These are phyloP conservation scores for Cocos nucifera DNA, from an alignment of 176 grass and related monocot species.

Conservation along the genomic window DNA sequence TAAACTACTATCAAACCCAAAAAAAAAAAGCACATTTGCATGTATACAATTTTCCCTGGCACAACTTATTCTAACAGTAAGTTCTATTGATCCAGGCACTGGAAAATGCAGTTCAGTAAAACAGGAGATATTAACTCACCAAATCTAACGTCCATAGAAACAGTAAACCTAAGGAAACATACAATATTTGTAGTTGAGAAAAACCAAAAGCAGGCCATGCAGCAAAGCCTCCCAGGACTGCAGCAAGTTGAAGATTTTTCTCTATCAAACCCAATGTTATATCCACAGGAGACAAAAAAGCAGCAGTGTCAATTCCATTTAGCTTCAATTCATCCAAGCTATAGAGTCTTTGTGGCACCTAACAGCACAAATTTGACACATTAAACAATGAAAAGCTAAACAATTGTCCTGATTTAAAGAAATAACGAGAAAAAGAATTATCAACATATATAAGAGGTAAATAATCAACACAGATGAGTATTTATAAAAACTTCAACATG, in stretches of 20 bases:
- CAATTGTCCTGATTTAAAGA: no score
- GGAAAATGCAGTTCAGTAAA: no score
- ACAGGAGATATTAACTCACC: conserved; percentile 38
- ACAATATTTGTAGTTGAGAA: conserved; percentile 65
- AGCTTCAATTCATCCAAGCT: conserved; percentile 88
- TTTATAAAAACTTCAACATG: no score
- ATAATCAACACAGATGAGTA: no score
- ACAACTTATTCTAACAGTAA: no score
- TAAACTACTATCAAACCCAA: no score
- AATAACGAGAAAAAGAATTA: no score
- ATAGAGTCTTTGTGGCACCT: conserved; percentile 85
- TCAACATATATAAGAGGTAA: no score
- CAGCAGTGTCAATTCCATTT: conserved; percentile 73
- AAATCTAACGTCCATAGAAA: conserved; percentile 80
- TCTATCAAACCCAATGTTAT: conserved; percentile 69
- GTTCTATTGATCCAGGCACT: no score
- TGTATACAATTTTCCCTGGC: no score
- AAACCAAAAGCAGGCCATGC: conserved; percentile 38
- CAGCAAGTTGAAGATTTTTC: conserved; percentile 72
- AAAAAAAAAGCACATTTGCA: no score
- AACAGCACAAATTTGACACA: conserved; percentile 17
- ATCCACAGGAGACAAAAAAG: conserved; percentile 64
- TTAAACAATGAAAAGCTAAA: not conserved
- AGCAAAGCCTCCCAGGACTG: conserved; percentile 42
- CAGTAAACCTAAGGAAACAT: conserved; percentile 46